Evolutionary conservation across 352 stramenopile genomes (phyloP).

Genomic region (Phytophthora ramorum): DNA sequence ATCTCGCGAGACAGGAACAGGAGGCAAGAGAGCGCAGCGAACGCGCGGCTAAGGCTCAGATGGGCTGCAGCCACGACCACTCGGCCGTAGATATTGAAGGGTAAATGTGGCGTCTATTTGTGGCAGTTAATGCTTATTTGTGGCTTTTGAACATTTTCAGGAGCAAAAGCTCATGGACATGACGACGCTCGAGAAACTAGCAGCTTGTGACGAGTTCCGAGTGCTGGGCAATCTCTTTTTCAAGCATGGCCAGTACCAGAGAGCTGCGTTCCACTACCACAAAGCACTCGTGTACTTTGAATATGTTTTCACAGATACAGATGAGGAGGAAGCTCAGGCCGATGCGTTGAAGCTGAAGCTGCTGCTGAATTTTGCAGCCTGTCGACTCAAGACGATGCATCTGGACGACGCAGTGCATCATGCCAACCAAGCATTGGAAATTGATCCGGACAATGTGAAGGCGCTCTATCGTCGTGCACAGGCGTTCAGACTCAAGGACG

Average conservation of each 20-base stretch:
- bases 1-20: slow-evolving; percentile 72
- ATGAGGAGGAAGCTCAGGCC: slow-evolving; percentile 55
- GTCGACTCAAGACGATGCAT: slow-evolving; percentile 75
- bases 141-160: slow-evolving; percentile 14
- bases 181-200: slow-evolving; percentile 68
- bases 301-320: slow-evolving; percentile 82
- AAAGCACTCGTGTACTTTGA: slow-evolving; percentile 88
- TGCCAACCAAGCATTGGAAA: slow-evolving; percentile 57
- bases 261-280: slow-evolving; percentile 84
- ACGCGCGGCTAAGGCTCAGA: slow-evolving; percentile 50
- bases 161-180: slow-evolving; percentile 91
- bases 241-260: slow-evolving; percentile 80
- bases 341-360: slow-evolving; percentile 64
- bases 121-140: slow-evolving; percentile 15
- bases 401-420: slow-evolving; percentile 80
- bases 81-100: slow-evolving; percentile 50
- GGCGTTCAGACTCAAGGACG: slow-evolving; percentile 66
- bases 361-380: slow-evolving; percentile 81
- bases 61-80: slow-evolving; percentile 86
- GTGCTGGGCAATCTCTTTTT: slow-evolving; percentile 80
- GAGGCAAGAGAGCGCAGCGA: slow-evolving; percentile 69
- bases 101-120: slow-evolving; percentile 4
- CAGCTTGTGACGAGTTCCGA: slow-evolving; percentile 70
- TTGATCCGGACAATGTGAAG: slow-evolving; percentile 67
- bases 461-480: slow-evolving; percentile 76